Evolutionary conservation across 208 protist species (phyloP).

Genomic region (Acanthamoeba sp.): DNA sequence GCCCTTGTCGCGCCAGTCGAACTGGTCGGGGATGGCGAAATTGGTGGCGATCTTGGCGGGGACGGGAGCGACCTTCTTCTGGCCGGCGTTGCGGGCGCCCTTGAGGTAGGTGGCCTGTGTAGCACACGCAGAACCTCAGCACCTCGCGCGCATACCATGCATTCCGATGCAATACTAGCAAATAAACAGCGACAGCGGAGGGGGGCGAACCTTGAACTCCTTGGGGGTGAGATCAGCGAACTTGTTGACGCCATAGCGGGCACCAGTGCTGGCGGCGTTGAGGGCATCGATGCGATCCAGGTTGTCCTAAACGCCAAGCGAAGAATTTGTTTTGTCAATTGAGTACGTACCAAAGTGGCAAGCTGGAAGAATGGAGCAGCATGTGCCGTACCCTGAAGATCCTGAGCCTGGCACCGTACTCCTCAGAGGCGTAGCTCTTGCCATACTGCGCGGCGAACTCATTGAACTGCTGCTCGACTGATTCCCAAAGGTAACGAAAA

Average conservation of each 20-base stretch:
- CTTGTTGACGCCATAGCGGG: conserved; percentile 72
- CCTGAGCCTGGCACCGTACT: not conserved
- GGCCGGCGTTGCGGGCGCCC: not conserved
- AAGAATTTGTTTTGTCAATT: not conserved
- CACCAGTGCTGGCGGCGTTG: not conserved
- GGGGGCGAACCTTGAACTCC: conserved; percentile 57
- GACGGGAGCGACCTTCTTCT: not conserved
- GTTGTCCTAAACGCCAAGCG: not conserved
- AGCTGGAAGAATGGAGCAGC: not conserved
- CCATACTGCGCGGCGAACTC: conserved; percentile 3
- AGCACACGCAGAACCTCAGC: not conserved
- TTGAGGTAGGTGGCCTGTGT: conserved; percentile 35
- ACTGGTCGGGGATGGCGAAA: conserved; percentile 7
- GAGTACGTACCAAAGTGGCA: too few relatives aligned
- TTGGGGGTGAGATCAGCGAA: conserved; percentile 76
- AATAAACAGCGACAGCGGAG: not conserved
- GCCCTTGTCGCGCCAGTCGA: conserved; percentile 92
- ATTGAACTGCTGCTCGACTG: conserved; percentile 48
- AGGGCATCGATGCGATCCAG: conserved; percentile 25
- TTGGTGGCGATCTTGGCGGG: not conserved
- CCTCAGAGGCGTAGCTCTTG: conserved; percentile 41
- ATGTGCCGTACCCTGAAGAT: conserved; percentile 70
- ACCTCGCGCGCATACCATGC: not conserved
- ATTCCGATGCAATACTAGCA: not conserved
- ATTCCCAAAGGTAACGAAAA: not conserved